Evolutionary conservation across 805 yeast species (phyloP), one percentile per base, ranked within the genome.

Genomic region (Geotrichum ghanense): DNA sequence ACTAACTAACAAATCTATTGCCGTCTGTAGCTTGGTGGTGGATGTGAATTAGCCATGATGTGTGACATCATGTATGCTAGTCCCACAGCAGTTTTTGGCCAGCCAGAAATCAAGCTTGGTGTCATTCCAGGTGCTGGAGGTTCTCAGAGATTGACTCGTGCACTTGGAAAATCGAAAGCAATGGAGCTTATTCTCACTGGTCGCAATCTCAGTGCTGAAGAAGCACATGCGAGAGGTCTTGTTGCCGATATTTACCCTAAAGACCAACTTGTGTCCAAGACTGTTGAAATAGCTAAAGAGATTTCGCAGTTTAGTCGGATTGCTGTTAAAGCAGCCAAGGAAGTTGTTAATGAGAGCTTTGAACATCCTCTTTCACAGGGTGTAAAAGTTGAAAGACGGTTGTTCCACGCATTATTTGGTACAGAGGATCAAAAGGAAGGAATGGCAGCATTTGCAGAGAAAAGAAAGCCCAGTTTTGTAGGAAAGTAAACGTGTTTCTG

Each of bases 31-130:
- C 66, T 75, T 10, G 79, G 79, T 22, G 79, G 79, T 19, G 79
- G 79, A 17, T 73, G 75, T 49, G 79, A 74, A 54, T 57, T 74
- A 34, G 78, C 79, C 17, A 72, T 74, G 78, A 62, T 67, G 60
- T 66, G 71, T 34, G 79, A 74, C 52, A 69, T 74, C 48, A 58
- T 74, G 41, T 74, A 74, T 48, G 74, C 74, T n/a, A 73, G 77
- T 17, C 67, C 66, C 34, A 61, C 62, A 47, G 75, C 78, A 16
- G 57, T 57, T 39, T 73, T 74, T 52, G 79, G 79, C 10, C 78
- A 74, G 56, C 79, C 79, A 20, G 79, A 74, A 57, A 71, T 74
- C 55, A 70, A 68, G 49, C 62, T 74, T 22, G 79, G 79, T 3
- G 64, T 73, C 17, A 64, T 72, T 39, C 76, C 76, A 22, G 76